Evolutionary conservation across 441 rosid species (phyloP).

Genomic region (Omphalea diandra): DNA sequence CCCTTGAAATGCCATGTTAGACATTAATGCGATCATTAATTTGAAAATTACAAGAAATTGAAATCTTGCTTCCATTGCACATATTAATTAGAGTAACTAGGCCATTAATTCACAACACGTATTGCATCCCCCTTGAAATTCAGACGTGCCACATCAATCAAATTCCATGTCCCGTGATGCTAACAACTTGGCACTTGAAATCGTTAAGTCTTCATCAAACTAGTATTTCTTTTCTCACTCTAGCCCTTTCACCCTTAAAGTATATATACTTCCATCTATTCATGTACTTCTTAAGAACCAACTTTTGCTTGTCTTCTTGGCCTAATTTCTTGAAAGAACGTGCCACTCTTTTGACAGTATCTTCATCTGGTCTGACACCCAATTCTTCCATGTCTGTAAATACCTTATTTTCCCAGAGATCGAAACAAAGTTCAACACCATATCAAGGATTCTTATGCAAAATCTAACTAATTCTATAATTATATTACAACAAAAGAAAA

Average conservation of each 20-base stretch:
- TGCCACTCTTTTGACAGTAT: conserved; percentile 60
- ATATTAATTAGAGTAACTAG: too few relatives aligned
- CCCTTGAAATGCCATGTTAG: too few relatives aligned
- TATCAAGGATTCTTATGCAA: background rate
- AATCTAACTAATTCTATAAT: background rate
- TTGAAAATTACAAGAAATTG: too few relatives aligned
- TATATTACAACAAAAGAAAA: background rate
- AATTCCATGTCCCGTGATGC: background rate
- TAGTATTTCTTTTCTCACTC: conserved; percentile 47
- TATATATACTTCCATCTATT: conserved; percentile 68
- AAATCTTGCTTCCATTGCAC: too few relatives aligned
- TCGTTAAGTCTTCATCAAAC: background rate
- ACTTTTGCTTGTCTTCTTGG: conserved; percentile 51
- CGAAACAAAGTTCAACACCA: conserved; percentile 5
- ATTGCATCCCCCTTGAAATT: too few relatives aligned
- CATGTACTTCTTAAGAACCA: conserved; percentile 56
- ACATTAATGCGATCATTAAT: too few relatives aligned
- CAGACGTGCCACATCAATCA: background rate
- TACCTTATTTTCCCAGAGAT: conserved; percentile 39
- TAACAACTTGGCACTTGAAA: too few relatives aligned
- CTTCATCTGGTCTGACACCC: conserved; percentile 76
- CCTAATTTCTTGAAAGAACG: conserved; percentile 55
- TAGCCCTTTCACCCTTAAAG: conserved; percentile 78
- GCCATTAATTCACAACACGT: too few relatives aligned
- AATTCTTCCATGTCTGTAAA: conserved; percentile 94